Conservation (phyloP, 1,284 basidiomycete species). For the Butyriboletus appendiculatus region DNA sequence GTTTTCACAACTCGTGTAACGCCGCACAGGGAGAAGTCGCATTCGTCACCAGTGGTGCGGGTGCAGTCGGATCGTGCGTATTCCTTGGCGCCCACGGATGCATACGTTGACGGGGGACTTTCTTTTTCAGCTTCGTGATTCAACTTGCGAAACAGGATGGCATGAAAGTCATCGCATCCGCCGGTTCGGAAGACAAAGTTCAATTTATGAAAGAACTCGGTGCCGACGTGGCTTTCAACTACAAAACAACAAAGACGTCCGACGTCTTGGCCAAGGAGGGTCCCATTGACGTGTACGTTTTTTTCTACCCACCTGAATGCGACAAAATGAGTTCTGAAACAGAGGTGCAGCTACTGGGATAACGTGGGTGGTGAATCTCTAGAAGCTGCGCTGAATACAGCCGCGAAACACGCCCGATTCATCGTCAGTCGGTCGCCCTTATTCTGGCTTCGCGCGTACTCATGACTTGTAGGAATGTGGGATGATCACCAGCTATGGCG, state of each 20-base stretch:
- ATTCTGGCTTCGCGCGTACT: neutral
- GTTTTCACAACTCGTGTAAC: neutral
- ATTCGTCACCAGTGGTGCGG: constrained; percentile 21
- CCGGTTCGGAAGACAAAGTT: constrained; percentile 43
- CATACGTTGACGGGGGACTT: neutral
- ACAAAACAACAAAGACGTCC: constrained; percentile 34
- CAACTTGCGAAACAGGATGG: constrained; percentile 41
- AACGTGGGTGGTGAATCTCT: constrained; percentile 70
- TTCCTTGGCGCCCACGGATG: neutral
- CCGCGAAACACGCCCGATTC: constrained; percentile 54
- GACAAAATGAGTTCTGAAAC: neutral
- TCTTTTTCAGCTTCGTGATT: constrained; percentile 21
- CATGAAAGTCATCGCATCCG: constrained; percentile 41
- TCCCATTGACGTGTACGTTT: constrained; percentile 23
- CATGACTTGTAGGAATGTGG: constrained; percentile 19
- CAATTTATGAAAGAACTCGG: constrained; percentile 39
- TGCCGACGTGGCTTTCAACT: constrained; percentile 41
- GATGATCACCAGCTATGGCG: constrained; percentile 12
- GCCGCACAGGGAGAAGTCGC: constrained; percentile 16
- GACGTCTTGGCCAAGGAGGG: constrained; percentile 27
- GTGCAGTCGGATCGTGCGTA: constrained; percentile 23
- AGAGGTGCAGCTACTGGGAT: constrained; percentile 44
- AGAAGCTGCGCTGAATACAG: constrained; percentile 54
- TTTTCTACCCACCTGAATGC: neutral
- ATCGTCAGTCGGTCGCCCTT: constrained; percentile 10